These are phyloP conservation scores for Alternaria incomplexa DNA, from an alignment of 2,329 filamentous ascomycete genomes.

Conservation along the genomic window DNA sequence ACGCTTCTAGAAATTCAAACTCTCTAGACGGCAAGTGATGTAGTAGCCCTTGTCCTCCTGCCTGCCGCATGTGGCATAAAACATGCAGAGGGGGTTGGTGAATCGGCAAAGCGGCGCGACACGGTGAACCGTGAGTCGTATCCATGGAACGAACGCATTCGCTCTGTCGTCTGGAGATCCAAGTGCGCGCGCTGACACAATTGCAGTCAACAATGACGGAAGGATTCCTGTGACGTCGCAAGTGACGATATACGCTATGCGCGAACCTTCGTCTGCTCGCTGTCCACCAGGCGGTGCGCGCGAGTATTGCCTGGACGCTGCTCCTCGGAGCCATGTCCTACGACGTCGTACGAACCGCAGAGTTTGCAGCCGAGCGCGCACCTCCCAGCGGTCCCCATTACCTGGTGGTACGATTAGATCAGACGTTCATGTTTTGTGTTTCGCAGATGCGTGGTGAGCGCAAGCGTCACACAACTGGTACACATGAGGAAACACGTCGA, in stretches of 20 bases:
- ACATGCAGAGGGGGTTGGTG: neutral
- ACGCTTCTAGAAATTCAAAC: neutral
- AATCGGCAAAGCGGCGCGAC: slow-evolving; percentile 6
- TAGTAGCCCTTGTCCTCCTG: neutral
- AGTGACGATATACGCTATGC: slow-evolving; percentile 4
- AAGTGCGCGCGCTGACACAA: neutral
- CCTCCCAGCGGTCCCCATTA: slow-evolving; percentile 2
- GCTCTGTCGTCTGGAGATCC: neutral
- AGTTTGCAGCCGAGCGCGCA: slow-evolving; percentile 1
- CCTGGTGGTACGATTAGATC: slow-evolving; percentile 8
- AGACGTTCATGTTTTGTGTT: neutral
- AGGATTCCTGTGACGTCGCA: neutral
- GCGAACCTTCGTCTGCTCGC: slow-evolving; percentile 1
- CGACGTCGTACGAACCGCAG: slow-evolving; percentile 1
- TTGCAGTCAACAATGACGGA: neutral
- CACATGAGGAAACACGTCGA: neutral
- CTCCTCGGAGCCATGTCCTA: neutral
- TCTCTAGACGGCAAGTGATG: neutral
- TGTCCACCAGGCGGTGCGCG: slow-evolving; percentile 1
- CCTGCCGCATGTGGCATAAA: slow-evolving; percentile 4
- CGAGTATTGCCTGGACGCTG: neutral
- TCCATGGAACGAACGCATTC: neutral
- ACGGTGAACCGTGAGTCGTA: slow-evolving; percentile 3
- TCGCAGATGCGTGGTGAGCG: neutral
- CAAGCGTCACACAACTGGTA: neutral